phyloP scores from a whole-genome alignment of 108 stramenopile genomes.

The Schizochytrium sp. region DNA sequence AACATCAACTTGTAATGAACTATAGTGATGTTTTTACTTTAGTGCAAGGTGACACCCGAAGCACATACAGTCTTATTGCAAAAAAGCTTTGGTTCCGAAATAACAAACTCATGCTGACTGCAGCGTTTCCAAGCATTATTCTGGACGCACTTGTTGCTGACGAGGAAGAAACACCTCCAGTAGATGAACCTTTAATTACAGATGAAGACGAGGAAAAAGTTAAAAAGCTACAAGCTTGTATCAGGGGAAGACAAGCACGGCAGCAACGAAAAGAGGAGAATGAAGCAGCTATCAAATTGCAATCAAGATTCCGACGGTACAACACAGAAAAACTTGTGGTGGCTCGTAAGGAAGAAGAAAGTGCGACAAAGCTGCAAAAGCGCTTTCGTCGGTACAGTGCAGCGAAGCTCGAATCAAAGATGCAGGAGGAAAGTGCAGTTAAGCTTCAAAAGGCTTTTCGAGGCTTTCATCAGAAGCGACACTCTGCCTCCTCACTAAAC shows the following conservation, averaged over 20 bases:
- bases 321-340: neutral
- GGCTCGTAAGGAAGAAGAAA: neutral
- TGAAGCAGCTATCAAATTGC: neutral
- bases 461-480: neutral
- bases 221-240: neutral
- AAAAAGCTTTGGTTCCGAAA: slow-evolving; percentile 46
- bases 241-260: neutral
- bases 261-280: neutral
- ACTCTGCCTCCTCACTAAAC: no score
- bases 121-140: neutral
- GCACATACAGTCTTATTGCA: neutral
- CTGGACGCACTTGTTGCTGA: neutral
- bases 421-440: slow-evolving; percentile 16
- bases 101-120: slow-evolving; percentile 29
- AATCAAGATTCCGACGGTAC: neutral
- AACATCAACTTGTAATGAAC: neutral
- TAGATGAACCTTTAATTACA: neutral
- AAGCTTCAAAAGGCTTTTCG: slow-evolving; percentile 9
- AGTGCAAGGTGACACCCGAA: neutral
- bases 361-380: neutral
- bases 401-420: neutral
- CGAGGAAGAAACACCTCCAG: neutral
- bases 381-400: neutral
- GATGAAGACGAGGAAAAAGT: slow-evolving; percentile 9
- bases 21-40: slow-evolving; percentile 34